Base-by-base conservation (phyloP, 345 rosid genomes). In the Hibiscus trionum region DNA sequence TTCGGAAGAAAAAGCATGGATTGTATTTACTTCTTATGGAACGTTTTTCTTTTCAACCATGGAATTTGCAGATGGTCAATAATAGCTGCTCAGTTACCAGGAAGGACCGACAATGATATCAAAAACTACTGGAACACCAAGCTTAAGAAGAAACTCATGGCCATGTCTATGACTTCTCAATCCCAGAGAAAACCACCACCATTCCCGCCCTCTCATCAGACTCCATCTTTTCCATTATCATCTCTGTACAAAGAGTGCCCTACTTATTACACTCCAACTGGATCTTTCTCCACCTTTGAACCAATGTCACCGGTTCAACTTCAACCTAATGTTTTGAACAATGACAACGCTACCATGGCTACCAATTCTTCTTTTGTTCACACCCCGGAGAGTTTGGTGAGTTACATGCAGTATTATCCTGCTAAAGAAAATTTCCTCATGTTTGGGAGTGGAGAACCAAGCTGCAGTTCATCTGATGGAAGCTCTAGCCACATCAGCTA, bases 401-500 rank as follows among this genome's bases (percentile, higher is more conserved):
- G 78, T 76, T 73, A 83, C 50, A 66, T 76, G 76, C 78, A 78
- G 58, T 71, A 78, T 50, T 75, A 77, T 69, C 83, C 81, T 50
- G 57, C 77, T 49, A 87, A 80, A 52, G 83, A 80, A 33, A 87
- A 57, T 10, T 57, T 57, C 4, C 7, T 57, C 31, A 57, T 57
- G 31, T 57, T 57, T 24, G 61, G 61, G 31, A 81, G 85, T 81
- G 91, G 55, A 49, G 55, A 76, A 74, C 83, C 83, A 75, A 86
- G 89, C 60, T 84, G 85, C 78, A 88, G 84, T 29, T 84, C 87
- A 7, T 88, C 88, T 76, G 91, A 82, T 55, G 88, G 85, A 12
- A 85, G 86, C 73, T 79, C 81, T 68, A 57, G 86, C 71, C 82
- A 86, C 79, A 83, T 57, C 61, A 57, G 15, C 10, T 58, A 11